A percentile compares a stretch with the other conserved stretches of the same genome.
Conservation (phyloP, 495 filamentous ascomycete genomes). For the Cercophora scortea region DNA sequence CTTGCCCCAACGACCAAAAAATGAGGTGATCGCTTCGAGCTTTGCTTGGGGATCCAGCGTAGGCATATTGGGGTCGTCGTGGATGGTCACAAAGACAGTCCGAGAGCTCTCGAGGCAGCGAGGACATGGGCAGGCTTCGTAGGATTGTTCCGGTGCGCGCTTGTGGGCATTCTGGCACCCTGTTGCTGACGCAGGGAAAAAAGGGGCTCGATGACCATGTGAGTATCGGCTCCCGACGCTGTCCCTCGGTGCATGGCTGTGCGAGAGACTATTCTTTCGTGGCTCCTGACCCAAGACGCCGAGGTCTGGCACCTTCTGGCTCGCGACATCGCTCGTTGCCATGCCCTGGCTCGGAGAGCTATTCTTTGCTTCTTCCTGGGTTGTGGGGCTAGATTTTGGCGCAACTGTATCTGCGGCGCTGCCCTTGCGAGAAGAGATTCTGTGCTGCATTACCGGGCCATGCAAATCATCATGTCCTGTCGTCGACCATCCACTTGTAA, state of each 20-base stretch:
- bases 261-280: no score
- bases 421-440: not conserved
- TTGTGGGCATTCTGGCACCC: no score
- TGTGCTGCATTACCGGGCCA: not conserved
- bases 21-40: not conserved
- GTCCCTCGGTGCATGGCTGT: no score
- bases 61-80: not conserved
- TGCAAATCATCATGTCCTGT: not conserved
- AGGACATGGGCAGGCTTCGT: not conserved
- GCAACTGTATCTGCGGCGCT: not conserved
- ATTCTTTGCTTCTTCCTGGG: not conserved
- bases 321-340: not conserved
- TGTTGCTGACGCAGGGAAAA: no score
- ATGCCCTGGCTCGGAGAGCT: not conserved
- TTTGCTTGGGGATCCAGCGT: not conserved
- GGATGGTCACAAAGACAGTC: not conserved
- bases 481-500: not conserved
- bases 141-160: no score
- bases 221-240: no score
- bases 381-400: not conserved
- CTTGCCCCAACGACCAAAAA: not conserved
- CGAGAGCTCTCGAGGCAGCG: not conserved
- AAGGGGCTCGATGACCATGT: no score
- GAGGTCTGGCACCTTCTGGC: no score
- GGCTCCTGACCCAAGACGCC: no score